These are phyloP conservation scores for Botrytis byssoidea DNA, from an alignment of 2,329 filamentous ascomycete species.

Conservation along the genomic window DNA sequence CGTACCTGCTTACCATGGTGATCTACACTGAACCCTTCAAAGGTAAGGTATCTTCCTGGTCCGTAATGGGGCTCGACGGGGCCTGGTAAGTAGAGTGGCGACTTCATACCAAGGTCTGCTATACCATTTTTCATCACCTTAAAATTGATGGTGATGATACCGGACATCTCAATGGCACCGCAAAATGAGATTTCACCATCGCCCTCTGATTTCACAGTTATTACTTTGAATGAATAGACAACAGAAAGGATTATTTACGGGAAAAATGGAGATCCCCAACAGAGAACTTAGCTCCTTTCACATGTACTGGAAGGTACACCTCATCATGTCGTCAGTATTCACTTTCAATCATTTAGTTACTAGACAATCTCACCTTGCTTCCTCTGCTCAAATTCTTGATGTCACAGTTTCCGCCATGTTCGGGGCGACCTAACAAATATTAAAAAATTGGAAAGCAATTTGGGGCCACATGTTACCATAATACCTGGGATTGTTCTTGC, in stretches of 20 bases:
- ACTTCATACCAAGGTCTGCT: slow-evolving; percentile 71
- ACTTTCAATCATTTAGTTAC: neutral
- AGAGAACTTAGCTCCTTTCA: slow-evolving; percentile 81
- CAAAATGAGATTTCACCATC: slow-evolving; percentile 91
- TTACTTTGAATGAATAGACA: neutral
- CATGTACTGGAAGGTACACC: slow-evolving; percentile 85
- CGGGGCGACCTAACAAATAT: slow-evolving; percentile 31
- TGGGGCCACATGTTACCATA: neutral
- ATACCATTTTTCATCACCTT: slow-evolving; percentile 81
- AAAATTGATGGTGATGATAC: slow-evolving; percentile 87
- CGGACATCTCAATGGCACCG: slow-evolving; percentile 91
- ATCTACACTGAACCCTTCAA: slow-evolving; percentile 89
- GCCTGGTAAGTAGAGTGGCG: slow-evolving; percentile 80
- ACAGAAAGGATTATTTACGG: slow-evolving; percentile 1
- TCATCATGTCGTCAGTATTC: slow-evolving; percentile 48
- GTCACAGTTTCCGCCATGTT: slow-evolving; percentile 78
- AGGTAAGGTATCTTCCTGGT: slow-evolving; percentile 77
- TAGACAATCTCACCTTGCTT: slow-evolving; percentile 35
- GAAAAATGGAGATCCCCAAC: slow-evolving; percentile 75
- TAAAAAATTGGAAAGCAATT: slow-evolving; percentile 9
- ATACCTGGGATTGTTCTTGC: slow-evolving; percentile 77
- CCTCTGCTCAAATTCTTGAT: slow-evolving; percentile 83
- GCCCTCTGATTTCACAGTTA: slow-evolving; percentile 66
- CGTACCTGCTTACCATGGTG: slow-evolving; percentile 72
- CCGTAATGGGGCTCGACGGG: slow-evolving; percentile 88